Conservation (phyloP, 2,329 filamentous ascomycete species). For the Penicillium sclerotigenum region DNA sequence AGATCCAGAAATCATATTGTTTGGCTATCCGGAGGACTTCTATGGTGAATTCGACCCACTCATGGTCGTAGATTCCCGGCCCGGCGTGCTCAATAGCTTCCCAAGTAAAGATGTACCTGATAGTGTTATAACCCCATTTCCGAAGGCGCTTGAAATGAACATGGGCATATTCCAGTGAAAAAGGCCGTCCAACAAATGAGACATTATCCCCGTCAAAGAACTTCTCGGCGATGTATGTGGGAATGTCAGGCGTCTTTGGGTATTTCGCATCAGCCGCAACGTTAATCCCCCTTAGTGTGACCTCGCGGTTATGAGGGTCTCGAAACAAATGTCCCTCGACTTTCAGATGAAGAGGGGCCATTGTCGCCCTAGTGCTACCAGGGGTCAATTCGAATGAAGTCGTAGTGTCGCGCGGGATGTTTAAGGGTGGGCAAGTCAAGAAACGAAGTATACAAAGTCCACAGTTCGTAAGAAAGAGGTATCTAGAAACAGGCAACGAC, state of each 20-base stretch:
- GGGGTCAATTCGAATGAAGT: not conserved
- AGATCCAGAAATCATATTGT: constrained; percentile 89
- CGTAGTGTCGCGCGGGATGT: not conserved
- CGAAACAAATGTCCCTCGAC: constrained; percentile 85
- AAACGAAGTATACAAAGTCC: not conserved
- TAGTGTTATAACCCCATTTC: constrained; percentile 91
- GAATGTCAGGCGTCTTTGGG: constrained; percentile 74
- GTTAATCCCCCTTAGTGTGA: constrained; percentile 91
- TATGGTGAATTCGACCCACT: constrained; percentile 89
- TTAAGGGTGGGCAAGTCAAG: not conserved
- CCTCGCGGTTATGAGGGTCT: constrained; percentile 75
- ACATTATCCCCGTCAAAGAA: constrained; percentile 95
- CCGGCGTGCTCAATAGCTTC: constrained; percentile 95
- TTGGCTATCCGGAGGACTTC: constrained; percentile 78
- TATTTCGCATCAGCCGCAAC: constrained; percentile 87
- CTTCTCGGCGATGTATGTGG: constrained; percentile 70
- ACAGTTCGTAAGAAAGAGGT: not conserved
- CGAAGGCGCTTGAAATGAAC: constrained; percentile 81
- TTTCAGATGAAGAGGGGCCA: constrained; percentile 72
- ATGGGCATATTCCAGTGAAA: constrained; percentile 76
- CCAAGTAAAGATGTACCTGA: constrained; percentile 97
- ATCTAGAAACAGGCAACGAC: not conserved
- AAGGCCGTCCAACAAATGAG: constrained; percentile 83
- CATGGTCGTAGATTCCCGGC: constrained; percentile 88
- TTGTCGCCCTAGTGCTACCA: constrained; percentile 35